A percentile compares a stretch with the other conserved stretches of the same genome.
Evolutionary conservation across 2,329 filamentous ascomycete species (phyloP).

Genomic region (Anthostomella pinea): DNA sequence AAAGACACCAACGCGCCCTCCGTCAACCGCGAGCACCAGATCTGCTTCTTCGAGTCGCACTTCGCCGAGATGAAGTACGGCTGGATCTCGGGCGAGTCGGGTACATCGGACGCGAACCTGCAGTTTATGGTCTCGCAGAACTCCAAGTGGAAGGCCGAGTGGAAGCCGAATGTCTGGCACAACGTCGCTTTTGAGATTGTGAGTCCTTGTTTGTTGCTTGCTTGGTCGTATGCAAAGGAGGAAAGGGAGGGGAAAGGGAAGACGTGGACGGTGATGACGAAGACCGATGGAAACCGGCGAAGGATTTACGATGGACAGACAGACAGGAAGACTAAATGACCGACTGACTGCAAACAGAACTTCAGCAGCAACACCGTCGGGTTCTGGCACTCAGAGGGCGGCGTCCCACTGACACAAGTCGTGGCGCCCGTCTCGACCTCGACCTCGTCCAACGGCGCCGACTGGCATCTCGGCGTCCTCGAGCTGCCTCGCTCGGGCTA

Average conservation of each 20-base stretch:
- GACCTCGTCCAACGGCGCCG: constrained; percentile 63
- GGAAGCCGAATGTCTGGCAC: constrained; percentile 66
- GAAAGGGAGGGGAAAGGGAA: not conserved
- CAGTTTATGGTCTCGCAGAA: constrained; percentile 64
- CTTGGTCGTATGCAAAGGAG: not conserved
- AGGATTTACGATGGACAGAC: too few relatives aligned
- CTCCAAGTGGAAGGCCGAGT: constrained; percentile 62
- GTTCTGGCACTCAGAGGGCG: constrained; percentile 68
- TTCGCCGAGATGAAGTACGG: constrained; percentile 77
- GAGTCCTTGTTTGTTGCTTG: constrained; percentile 2
- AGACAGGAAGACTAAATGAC: too few relatives aligned
- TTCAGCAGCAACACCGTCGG: constrained; percentile 60
- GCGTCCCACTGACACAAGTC: constrained; percentile 53
- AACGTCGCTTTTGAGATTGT: constrained; percentile 71
- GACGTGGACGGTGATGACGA: not conserved
- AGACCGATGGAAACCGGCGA: too few relatives aligned
- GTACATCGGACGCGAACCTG: constrained; percentile 49
- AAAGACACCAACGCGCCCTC: constrained; percentile 58
- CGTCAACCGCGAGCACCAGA: constrained; percentile 64
- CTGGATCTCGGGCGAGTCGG: constrained; percentile 50
- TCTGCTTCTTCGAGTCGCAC: constrained; percentile 62
- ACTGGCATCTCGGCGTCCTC: constrained; percentile 72
- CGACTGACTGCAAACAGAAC: constrained; percentile 40
- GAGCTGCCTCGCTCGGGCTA: constrained; percentile 60
- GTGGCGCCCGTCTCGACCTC: constrained; percentile 58